A percentile compares a stretch with the other conserved stretches of the same genome.
phyloP scores from a whole-genome alignment of 345 rosid species.

The Eucalyptus curtisii region DNA sequence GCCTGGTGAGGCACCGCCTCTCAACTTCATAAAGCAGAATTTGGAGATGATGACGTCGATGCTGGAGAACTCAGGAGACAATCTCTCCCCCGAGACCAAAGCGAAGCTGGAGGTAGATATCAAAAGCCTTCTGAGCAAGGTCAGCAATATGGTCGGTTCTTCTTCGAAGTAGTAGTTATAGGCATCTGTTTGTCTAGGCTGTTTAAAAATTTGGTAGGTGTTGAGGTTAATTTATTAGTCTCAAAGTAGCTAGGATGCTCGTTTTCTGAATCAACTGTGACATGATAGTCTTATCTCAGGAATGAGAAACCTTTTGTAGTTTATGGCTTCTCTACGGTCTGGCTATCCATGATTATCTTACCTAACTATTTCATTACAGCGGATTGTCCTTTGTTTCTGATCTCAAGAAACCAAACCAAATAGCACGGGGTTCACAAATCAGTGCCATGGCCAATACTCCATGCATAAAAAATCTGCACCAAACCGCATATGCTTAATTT shows the following conservation, averaged over 20 bases:
- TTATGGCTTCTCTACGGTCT: background rate
- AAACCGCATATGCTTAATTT: background rate
- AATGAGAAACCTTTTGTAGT: background rate
- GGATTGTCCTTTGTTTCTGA: background rate
- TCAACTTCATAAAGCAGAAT: constrained; percentile 68
- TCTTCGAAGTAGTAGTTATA: constrained; percentile 1
- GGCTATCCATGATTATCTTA: background rate
- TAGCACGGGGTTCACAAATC: background rate
- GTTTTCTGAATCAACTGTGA: background rate
- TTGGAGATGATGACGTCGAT: constrained; percentile 84
- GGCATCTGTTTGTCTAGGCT: background rate
- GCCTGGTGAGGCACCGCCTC: constrained; percentile 28
- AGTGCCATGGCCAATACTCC: background rate
- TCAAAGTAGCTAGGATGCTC: background rate
- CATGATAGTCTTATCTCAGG: background rate
- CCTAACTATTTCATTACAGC: background rate
- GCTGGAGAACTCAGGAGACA: constrained; percentile 75
- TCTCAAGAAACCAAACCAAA: background rate
- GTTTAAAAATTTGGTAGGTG: background rate
- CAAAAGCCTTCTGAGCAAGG: constrained; percentile 56
- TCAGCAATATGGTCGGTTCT: constrained; percentile 52
- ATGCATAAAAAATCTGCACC: background rate
- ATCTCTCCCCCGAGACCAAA: constrained; percentile 66
- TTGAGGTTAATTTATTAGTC: background rate
- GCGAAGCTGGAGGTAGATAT: constrained; percentile 69